Evolutionary conservation across 129 eudicot species (phyloP).

Genomic region (Lactuca saligna): DNA sequence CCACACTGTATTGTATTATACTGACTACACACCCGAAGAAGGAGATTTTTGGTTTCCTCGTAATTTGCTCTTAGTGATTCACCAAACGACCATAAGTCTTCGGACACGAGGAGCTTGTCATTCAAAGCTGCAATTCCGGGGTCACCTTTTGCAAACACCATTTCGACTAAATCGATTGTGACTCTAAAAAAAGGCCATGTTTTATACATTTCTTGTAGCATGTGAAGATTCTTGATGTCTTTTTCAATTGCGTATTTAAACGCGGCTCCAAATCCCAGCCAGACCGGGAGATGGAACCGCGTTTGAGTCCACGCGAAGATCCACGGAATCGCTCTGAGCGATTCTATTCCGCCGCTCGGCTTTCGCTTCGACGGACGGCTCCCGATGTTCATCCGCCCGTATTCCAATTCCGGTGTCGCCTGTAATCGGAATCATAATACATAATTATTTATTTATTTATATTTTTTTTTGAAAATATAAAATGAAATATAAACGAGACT

Average conservation of each 20-base stretch:
- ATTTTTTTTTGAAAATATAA: background rate
- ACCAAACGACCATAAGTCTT: constrained; percentile 83
- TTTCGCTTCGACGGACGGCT: constrained; percentile 97
- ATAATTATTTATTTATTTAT: no score
- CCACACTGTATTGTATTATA: background rate
- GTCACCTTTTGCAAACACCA: constrained; percentile 98
- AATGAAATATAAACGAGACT: constrained; percentile 28
- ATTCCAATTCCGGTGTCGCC: constrained; percentile 99
- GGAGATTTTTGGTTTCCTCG: constrained; percentile 73
- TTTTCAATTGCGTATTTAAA: constrained; percentile 65
- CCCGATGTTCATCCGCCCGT: constrained; percentile 97
- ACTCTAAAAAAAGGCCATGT: constrained; percentile 98
- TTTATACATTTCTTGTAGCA: constrained; percentile 93
- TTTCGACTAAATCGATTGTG: constrained; percentile 89
- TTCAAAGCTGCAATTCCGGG: constrained; percentile 86
- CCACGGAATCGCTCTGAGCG: constrained; percentile 98
- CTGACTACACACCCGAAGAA: constrained; percentile 64
- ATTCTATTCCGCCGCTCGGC: constrained; percentile 96
- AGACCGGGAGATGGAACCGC: constrained; percentile 96
- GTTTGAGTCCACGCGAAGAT: constrained; percentile 99
- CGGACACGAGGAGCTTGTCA: constrained; percentile 88
- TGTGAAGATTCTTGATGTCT: constrained; percentile 61
- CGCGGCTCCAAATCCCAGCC: constrained; percentile 99
- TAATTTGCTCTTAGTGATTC: constrained; percentile 64
- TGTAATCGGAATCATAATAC: constrained; percentile 26